These are phyloP conservation scores for Entophlyctis luteolus DNA, from an alignment of 192 early-diverging fungal species.

Conservation along the genomic window DNA sequence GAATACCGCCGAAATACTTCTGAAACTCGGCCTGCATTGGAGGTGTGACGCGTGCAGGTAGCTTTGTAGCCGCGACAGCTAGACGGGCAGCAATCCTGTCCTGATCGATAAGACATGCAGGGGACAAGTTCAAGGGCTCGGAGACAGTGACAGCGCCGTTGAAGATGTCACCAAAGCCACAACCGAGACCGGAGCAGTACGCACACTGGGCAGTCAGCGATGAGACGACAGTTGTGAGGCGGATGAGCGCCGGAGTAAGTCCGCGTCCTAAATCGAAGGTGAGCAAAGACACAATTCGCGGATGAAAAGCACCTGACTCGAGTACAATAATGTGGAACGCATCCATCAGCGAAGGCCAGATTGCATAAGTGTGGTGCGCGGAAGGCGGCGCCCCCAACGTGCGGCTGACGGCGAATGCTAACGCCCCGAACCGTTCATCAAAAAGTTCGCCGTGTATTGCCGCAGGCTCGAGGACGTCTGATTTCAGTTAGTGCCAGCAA, in stretches of 20 bases:
- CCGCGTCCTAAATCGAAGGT: too few relatives aligned
- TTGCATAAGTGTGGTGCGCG: not conserved
- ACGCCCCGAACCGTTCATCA: not conserved
- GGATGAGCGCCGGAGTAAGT: too few relatives aligned
- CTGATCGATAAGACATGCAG: not conserved
- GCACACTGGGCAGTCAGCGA: not conserved
- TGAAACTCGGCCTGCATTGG: not conserved
- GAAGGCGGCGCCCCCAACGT: not conserved
- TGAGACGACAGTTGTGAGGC: too few relatives aligned
- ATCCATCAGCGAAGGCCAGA: not conserved
- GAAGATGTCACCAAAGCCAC: constrained; percentile 3
- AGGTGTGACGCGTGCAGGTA: not conserved
- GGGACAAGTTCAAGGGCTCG: not conserved
- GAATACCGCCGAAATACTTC: not conserved
- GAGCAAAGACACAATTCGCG: too few relatives aligned
- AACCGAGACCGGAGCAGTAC: not conserved
- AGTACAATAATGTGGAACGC: too few relatives aligned
- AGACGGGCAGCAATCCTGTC: not conserved
- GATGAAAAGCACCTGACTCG: too few relatives aligned
- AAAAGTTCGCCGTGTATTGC: not conserved
- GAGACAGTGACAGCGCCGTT: not conserved
- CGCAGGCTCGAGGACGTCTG: not conserved
- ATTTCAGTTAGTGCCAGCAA: too few relatives aligned
- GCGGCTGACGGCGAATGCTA: not conserved
- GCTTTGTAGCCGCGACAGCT: not conserved